These are phyloP conservation scores for Pseudocercospora macadamiae DNA, from an alignment of 2,329 filamentous ascomycete species.

Conservation along the genomic window DNA sequence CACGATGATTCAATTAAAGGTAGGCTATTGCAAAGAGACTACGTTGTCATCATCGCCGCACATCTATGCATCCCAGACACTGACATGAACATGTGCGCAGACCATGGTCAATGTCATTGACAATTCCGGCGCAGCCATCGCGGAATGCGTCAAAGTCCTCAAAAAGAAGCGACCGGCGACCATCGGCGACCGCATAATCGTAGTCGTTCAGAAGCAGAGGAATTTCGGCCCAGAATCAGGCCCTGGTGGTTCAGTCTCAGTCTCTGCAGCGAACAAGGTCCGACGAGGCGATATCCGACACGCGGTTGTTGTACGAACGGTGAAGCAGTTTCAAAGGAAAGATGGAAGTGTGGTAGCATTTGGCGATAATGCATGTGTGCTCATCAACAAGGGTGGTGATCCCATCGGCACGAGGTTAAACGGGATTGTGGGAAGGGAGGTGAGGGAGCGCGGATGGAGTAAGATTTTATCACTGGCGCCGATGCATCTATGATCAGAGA, in stretches of 20 bases:
- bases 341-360: constrained; percentile 92
- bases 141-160: constrained; percentile 93
- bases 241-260: constrained; percentile 70
- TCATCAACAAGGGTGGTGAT: constrained; percentile 96
- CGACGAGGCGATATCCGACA: constrained; percentile 95
- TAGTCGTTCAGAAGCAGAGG: constrained; percentile 96
- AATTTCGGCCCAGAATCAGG: constrained; percentile 72
- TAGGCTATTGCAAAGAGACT: constrained; percentile 14
- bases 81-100: no score
- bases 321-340: constrained; percentile 80
- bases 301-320: constrained; percentile 90
- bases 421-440: constrained; percentile 83
- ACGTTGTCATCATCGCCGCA: background rate
- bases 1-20: constrained; percentile 75
- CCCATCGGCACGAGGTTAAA: constrained; percentile 92
- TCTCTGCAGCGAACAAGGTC: constrained; percentile 84
- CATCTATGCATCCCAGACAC: no score
- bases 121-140: constrained; percentile 96
- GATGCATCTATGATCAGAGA: constrained; percentile 65
- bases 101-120: constrained; percentile 99
- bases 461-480: constrained; percentile 97
- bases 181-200: constrained; percentile 95
- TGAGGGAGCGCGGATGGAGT: constrained; percentile 93
- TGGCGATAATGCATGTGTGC: constrained; percentile 96
- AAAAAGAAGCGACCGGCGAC: constrained; percentile 86